Evolutionary conservation across 257 asterid genomes (phyloP).

Genomic region (Cruciata laevipes): DNA sequence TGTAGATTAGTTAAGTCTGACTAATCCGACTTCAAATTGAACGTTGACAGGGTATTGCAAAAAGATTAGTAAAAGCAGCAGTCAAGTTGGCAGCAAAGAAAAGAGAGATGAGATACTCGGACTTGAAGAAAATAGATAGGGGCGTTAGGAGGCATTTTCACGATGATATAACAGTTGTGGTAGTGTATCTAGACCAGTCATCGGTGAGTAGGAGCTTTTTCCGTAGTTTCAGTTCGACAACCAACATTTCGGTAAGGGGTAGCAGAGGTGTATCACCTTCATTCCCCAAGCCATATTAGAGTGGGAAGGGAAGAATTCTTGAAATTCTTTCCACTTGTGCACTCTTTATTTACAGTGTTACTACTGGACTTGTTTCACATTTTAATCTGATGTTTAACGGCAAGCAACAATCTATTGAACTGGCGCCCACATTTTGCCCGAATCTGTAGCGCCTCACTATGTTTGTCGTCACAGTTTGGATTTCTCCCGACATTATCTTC

Average conservation of each 20-base stretch:
- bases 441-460: background rate
- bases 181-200: conserved; percentile 53
- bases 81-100: conserved; percentile 83
- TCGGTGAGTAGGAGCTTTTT: conserved; percentile 27
- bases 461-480: background rate
- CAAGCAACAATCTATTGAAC: too few species aligned
- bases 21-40: background rate
- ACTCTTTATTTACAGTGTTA: background rate
- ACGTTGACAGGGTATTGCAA: conserved; percentile 60
- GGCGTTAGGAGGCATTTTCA: conserved; percentile 98
- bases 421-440: background rate
- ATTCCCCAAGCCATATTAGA: conserved; percentile 20
- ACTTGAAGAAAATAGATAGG: conserved; percentile 75
- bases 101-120: conserved; percentile 88
- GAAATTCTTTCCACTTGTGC: background rate
- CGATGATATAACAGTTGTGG: conserved; percentile 82
- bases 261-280: conserved; percentile 35
- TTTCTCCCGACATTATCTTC: background rate
- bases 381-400: background rate
- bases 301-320: conserved; percentile 4
- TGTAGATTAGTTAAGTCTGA: background rate
- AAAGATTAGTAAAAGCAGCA: conserved; percentile 65
- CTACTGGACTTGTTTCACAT: too few species aligned
- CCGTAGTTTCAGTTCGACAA: conserved; percentile 10
- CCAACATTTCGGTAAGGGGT: conserved; percentile 44